Conservation (phyloP, 2,329 filamentous ascomycete genomes). For the Colletotrichum acutatum region DNA sequence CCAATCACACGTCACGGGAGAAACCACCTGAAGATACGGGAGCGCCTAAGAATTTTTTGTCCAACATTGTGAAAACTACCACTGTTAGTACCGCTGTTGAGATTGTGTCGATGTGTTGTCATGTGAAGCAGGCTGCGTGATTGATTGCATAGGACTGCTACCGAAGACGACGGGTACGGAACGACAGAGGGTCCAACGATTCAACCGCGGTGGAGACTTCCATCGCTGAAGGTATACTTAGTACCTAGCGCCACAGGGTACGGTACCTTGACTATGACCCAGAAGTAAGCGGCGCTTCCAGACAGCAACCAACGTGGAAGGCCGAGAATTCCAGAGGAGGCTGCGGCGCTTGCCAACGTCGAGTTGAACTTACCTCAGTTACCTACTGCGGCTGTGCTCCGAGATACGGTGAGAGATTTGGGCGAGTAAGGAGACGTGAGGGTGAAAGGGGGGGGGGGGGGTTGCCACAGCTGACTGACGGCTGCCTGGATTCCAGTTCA, state of each 20-base stretch:
- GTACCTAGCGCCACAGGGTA: conserved; percentile 9
- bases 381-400: not conserved
- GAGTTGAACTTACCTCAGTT: not conserved
- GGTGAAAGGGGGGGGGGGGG: not conserved
- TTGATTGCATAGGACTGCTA: conserved; percentile 21
- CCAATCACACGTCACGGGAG: not conserved
- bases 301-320: not conserved
- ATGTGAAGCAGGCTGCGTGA: conserved; percentile 25
- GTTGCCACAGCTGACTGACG: conserved; percentile 20
- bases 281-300: not conserved
- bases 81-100: not conserved
- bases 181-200: not conserved
- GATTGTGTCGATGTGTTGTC: not conserved
- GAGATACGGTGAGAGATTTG: conserved; percentile 4
- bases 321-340: not conserved
- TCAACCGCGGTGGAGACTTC: conserved; percentile 7
- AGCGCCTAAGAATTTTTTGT: not conserved
- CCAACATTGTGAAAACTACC: not conserved
- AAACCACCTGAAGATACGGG: not conserved
- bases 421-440: not conserved
- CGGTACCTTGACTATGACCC: not conserved
- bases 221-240: conserved; percentile 4
- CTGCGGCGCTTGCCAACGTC: not conserved
- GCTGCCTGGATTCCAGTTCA: conserved; percentile 23
- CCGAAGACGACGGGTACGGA: conserved; percentile 3